Evolutionary conservation across 2,329 filamentous ascomycete species (phyloP).

Genomic region (Penicillium nordicum): DNA sequence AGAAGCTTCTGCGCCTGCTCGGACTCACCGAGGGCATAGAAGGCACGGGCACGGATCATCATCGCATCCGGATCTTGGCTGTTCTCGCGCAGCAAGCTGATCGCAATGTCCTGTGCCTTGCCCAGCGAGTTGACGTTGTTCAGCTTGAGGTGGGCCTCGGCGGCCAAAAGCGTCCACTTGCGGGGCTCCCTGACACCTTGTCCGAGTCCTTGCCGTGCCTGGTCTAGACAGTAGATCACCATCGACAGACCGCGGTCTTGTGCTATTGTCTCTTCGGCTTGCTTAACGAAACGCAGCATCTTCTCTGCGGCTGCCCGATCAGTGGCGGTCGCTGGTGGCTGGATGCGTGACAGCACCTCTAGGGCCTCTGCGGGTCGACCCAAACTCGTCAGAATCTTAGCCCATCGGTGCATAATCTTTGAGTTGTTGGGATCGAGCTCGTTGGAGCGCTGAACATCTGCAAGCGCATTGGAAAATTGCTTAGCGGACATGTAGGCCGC

Average conservation of each 20-base stretch:
- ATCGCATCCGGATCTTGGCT: constrained; percentile 90
- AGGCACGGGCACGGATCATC: constrained; percentile 78
- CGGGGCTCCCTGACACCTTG: constrained; percentile 72
- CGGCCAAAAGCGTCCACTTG: constrained; percentile 91
- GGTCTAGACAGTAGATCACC: constrained; percentile 86
- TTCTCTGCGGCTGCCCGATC: constrained; percentile 78
- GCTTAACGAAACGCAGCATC: constrained; percentile 77
- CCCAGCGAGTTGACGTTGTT: constrained; percentile 82
- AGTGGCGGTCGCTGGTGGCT: constrained; percentile 75
- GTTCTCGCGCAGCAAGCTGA: constrained; percentile 79
- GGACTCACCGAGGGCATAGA: constrained; percentile 91
- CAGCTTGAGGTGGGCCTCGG: constrained; percentile 90
- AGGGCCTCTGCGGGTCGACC: constrained; percentile 85
- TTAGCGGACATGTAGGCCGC: constrained; percentile 89
- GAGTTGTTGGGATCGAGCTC: constrained; percentile 80
- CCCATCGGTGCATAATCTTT: constrained; percentile 84
- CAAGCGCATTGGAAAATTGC: constrained; percentile 73
- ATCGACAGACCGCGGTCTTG: constrained; percentile 80
- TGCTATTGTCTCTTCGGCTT: constrained; percentile 72
- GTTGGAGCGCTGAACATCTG: constrained; percentile 79
- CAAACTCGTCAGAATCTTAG: constrained; percentile 82
- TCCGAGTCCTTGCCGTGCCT: constrained; percentile 79
- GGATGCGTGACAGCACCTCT: constrained; percentile 74
- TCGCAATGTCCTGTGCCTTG: constrained; percentile 89
- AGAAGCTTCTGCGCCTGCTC: constrained; percentile 92